Base-by-base conservation (phyloP, 2,329 filamentous ascomycete genomes). In the Parascedosporium putredinis region DNA sequence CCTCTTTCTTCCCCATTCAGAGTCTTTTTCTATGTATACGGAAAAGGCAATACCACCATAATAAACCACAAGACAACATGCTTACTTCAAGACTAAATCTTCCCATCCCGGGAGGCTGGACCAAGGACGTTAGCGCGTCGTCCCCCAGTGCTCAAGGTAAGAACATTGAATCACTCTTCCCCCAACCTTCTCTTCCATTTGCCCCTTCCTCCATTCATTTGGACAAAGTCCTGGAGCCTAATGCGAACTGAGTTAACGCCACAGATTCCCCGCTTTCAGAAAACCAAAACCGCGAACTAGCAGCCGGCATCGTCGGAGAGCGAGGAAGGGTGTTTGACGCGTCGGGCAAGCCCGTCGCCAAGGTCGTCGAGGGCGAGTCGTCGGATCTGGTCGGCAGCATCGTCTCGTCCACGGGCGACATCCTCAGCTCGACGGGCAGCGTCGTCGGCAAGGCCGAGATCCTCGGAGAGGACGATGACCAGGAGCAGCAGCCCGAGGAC, bases 401-500 rank as follows among this genome's bases (percentile, higher is more conserved):
- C 33, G 66, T 69, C 29, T 67, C 60, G 22, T 54, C 58, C 5
- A 59, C 59, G 7, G 66, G 66, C 10, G 64, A 68, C 12, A 58
- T 68, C 38, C 56, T 68, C 44, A 62, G 57, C 55, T 57, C 58
- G 38, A 55, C 63, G 5, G 68, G 69, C 5, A 68, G 73, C 45
- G 63, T 69, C 34, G 60, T 70, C 18, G 70, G 69, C 50, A 68
- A 70, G 56, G 67, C 75, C 40, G 81, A 87, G 64, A 75, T 83
- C 9, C 53, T 67, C 2, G 75, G 82, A 2, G 67, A 74, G 3
- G 64, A 46, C 24, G 44, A 46, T 23, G 3, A 16, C 24, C 27
- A 33, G 25, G n/a, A 18, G 1, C 4, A 65, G 18, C 60, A 67
- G 52, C 64, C 65, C 22, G 69, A 72, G 48, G 67, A 69, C 24